A percentile compares a stretch with the other conserved stretches of the same genome.
These are phyloP conservation scores for Gymnopilus junonius DNA, from an alignment of 768 basidiomycete genomes.

Conservation along the genomic window DNA sequence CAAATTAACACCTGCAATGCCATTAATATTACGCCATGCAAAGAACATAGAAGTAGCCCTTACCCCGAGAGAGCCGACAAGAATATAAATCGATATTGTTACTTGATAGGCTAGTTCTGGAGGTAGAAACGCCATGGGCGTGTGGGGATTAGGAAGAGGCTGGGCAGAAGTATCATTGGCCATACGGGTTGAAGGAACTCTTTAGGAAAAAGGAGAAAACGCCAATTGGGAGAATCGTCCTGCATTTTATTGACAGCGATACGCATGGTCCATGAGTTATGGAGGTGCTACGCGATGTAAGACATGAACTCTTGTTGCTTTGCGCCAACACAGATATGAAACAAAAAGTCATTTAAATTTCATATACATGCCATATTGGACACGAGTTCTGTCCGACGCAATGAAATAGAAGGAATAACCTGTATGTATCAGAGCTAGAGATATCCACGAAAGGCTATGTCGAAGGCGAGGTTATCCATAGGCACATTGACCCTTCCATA, in stretches of 20 bases:
- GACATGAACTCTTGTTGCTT: not conserved
- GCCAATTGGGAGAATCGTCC: not conserved
- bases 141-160: constrained; percentile 7
- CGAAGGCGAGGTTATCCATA: too few species aligned
- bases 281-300: not conserved
- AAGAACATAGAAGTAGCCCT: not conserved
- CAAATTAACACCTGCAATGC: constrained; percentile 25
- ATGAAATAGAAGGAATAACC: too few species aligned
- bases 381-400: too few species aligned
- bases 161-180: not conserved
- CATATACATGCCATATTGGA: too few species aligned
- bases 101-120: constrained; percentile 8
- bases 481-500: too few species aligned
- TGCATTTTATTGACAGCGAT: not conserved
- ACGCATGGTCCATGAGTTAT: constrained; percentile 1
- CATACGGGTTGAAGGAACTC: not conserved
- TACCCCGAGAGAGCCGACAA: constrained; percentile 9
- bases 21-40: not conserved
- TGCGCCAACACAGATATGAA: not conserved
- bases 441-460: too few species aligned
- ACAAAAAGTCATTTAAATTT: not conserved
- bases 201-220: not conserved
- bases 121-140: constrained; percentile 13
- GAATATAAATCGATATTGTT: constrained; percentile 9
- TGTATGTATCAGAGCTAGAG: too few species aligned